A percentile compares a stretch with the other conserved stretches of the same genome.
These are phyloP conservation scores for Dianthus caryophyllus DNA, from an alignment of 148 eudicot genomes.

Conservation along the genomic window DNA sequence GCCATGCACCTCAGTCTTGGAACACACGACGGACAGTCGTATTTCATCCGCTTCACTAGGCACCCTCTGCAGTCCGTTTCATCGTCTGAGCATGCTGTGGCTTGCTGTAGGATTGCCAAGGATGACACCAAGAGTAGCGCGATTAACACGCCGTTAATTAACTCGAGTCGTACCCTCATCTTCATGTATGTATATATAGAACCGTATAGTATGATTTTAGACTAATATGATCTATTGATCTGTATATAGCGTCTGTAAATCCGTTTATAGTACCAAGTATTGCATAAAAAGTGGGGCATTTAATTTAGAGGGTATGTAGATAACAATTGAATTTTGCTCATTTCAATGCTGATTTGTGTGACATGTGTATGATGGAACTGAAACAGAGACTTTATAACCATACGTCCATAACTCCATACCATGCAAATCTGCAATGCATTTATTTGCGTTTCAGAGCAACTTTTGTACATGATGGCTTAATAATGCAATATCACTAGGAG, in stretches of 20 bases:
- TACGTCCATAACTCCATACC: too few relatives aligned
- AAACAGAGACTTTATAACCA: too few relatives aligned
- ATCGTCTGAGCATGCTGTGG: constrained; percentile 38
- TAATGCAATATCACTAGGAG: too few relatives aligned
- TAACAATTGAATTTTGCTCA: constrained; percentile 2
- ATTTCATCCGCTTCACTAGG: constrained; percentile 43
- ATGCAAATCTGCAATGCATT: too few relatives aligned
- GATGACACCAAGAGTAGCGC: constrained; percentile 30
- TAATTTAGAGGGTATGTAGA: too few relatives aligned
- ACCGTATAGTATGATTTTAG: too few relatives aligned
- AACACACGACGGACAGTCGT: constrained; percentile 56
- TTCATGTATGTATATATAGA: background rate
- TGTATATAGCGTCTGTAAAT: too few relatives aligned
- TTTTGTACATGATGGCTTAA: too few relatives aligned
- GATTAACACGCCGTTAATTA: background rate
- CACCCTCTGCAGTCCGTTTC: constrained; percentile 48
- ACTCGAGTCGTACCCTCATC: background rate
- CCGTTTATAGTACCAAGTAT: too few relatives aligned
- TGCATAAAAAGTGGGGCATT: too few relatives aligned
- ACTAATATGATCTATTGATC: too few relatives aligned
- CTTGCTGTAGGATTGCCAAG: constrained; percentile 14
- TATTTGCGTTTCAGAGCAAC: too few relatives aligned
- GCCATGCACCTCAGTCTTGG: constrained; percentile 70
- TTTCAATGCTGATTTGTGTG: constrained; percentile 21
- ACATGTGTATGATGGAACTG: constrained; percentile 3